Evolutionary conservation across 441 rosid genomes (phyloP).

Genomic region (Adansonia madagascariensis): DNA sequence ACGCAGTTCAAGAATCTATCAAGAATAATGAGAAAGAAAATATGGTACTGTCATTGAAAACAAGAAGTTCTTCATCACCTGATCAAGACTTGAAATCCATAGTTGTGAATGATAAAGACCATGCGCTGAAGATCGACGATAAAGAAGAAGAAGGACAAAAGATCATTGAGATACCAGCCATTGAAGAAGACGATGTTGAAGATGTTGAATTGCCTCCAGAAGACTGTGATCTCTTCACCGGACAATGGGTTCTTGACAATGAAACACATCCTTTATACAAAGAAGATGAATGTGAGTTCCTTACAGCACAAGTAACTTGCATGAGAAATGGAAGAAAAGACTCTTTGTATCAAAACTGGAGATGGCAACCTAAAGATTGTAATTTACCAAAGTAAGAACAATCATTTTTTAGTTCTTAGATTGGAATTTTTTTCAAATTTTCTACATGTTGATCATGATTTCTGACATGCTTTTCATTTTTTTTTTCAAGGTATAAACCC

Average conservation of each 20-base stretch:
- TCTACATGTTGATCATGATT: background rate
- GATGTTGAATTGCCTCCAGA: too few species aligned
- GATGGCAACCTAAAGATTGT: too few species aligned
- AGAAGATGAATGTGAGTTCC: too few species aligned
- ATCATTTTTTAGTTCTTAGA: background rate
- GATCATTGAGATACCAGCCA: slow-evolving; percentile 41
- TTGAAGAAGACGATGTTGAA: slow-evolving; percentile 59
- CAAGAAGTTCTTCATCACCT: slow-evolving; percentile 34
- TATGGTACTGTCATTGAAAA: slow-evolving; percentile 1
- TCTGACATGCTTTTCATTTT: background rate
- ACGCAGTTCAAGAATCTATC: slow-evolving; percentile 43
- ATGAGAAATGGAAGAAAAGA: too few species aligned
- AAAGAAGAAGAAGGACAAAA: slow-evolving; percentile 36
- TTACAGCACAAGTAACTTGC: too few species aligned
- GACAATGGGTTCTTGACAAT: too few species aligned
- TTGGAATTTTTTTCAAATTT: background rate
- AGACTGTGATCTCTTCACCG: too few species aligned
- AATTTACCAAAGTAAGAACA: too few species aligned
- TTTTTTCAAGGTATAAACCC: slow-evolving; percentile 62
- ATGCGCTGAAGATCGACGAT: slow-evolving; percentile 36
- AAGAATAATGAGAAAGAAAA: slow-evolving; percentile 24
- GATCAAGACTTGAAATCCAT: background rate
- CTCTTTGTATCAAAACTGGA: too few species aligned
- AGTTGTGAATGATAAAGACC: slow-evolving; percentile 12
- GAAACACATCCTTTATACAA: too few species aligned